Evolutionary conservation across 768 basidiomycete genomes (phyloP), one percentile per base, ranked within the genome.

Genomic region (Serpula lacrymans): DNA sequence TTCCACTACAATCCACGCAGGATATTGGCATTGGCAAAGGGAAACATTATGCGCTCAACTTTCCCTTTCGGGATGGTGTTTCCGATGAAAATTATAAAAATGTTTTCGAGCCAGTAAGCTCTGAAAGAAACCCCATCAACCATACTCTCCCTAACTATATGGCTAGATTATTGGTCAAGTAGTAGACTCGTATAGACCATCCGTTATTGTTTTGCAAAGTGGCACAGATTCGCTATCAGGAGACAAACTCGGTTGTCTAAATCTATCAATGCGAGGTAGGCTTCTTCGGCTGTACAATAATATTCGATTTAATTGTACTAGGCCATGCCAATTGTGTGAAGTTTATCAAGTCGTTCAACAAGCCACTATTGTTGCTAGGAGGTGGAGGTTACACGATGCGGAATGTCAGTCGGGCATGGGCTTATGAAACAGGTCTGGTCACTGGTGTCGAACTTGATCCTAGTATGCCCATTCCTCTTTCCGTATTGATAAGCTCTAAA

Each of bases 321-420:
- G 94, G 96, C 6, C 96, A 99, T 57, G 96, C 96, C 2, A 91
- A 94, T 56, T 99, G 96, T 50, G 95, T 98, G 28, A 85, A 84
- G 54, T 98, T 95, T 59, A 89, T 99, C 39, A 96, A 98, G 60
- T 91, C 89, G 1, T 96, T 98, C 66, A 86, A 89, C 57, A 85
- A 90, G 35, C 96, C 96, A 2, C 63, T 98, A n/a, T 69, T 99
- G 9, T 72, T 99, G 14, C 80, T 99, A 18, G 96, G 96, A 11
- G 96, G 96, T 20, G 96, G 96, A 8, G 96, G 96, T 0, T 99
- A 99, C 63, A 99, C 96, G 3, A 95, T 99, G 80, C 86, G 94
- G 31, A 95, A 95, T 48, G 95, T 97, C 45, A 93, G 91, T 48
- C 78, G 96, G 30, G 84, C 88, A 10, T 99, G 96, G 96, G 95